Evolutionary conservation across 2,329 filamentous ascomycete species (phyloP).

Genomic region (Trichoderma lentiforme): DNA sequence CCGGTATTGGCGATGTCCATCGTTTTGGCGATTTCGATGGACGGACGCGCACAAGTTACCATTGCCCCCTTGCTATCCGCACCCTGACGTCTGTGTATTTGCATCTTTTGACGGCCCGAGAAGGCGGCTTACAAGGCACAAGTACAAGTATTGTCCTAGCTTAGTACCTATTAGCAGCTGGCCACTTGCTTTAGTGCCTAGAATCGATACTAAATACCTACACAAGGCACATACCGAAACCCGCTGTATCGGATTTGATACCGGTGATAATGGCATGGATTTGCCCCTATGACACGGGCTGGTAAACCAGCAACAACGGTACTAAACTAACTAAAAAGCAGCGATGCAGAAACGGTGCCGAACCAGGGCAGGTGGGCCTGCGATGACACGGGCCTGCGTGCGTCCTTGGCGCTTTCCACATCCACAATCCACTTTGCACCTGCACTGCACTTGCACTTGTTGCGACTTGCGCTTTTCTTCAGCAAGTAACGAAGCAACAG

Average conservation of each 20-base stretch:
- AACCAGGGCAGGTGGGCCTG: constrained; percentile 7
- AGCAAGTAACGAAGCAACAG: background rate
- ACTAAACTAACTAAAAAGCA: background rate
- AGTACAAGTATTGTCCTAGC: background rate
- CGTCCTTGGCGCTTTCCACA: background rate
- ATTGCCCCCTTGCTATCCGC: background rate
- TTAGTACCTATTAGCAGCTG: background rate
- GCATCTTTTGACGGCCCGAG: background rate
- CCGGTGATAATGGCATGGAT: background rate
- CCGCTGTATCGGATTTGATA: background rate
- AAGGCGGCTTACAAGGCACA: background rate
- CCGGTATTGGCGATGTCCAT: background rate
- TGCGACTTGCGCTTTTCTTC: background rate
- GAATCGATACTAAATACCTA: background rate
- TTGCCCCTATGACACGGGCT: background rate
- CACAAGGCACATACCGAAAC: background rate
- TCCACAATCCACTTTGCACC: background rate
- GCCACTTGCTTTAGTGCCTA: background rate
- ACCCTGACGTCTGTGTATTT: background rate
- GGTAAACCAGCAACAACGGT: background rate
- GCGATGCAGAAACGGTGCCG: constrained; percentile 7
- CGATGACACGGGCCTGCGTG: background rate
- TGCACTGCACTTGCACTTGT: background rate
- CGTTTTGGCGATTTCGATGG: background rate
- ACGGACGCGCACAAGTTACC: background rate